Percentiles rank a stretch among this genome's conserved stretches.
phyloP scores from a whole-genome alignment of 148 eudicot genomes.

The Vaccinium myrtillus region DNA sequence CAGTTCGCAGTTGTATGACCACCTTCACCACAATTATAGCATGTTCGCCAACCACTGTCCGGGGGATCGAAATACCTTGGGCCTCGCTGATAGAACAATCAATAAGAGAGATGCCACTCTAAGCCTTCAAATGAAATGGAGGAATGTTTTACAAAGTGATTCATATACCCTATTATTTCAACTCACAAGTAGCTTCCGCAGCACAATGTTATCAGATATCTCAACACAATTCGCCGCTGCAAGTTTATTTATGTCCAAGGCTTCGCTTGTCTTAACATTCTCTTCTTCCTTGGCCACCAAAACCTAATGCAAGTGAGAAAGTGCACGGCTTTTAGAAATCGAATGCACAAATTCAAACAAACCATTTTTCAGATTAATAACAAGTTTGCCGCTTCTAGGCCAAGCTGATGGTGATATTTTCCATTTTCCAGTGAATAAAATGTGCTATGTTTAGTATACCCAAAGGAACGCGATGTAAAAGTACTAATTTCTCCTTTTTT shows the following conservation, averaged over 20 bases:
- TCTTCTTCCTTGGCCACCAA: conserved; percentile 32
- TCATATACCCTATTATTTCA: conserved; percentile 31
- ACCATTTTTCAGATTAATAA: not conserved
- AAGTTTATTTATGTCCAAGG: conserved; percentile 25
- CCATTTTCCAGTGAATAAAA: too few relatives aligned
- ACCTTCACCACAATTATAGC: conserved; percentile 94
- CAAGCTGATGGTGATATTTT: not conserved
- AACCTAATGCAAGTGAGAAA: conserved; percentile 28
- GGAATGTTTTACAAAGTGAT: conserved; percentile 21
- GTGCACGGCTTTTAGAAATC: not conserved
- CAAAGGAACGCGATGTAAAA: not conserved
- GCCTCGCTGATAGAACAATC: conserved; percentile 71
- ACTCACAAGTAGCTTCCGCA: conserved; percentile 97
- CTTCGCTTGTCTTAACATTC: conserved; percentile 27
- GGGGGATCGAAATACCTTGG: conserved; percentile 96
- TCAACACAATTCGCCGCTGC: conserved; percentile 40
- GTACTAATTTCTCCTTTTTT: not conserved
- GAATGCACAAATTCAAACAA: too few relatives aligned
- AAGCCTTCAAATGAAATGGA: conserved; percentile 26
- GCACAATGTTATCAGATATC: conserved; percentile 55
- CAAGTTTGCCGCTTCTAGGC: not conserved
- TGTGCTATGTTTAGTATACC: too few relatives aligned
- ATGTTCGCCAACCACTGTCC: conserved; percentile 81
- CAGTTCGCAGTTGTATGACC: conserved; percentile 74
- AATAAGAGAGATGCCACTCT: conserved; percentile 39